Evolutionary conservation across 2,329 filamentous ascomycete species (phyloP).

Genomic region (Aspergillus vadensis): DNA sequence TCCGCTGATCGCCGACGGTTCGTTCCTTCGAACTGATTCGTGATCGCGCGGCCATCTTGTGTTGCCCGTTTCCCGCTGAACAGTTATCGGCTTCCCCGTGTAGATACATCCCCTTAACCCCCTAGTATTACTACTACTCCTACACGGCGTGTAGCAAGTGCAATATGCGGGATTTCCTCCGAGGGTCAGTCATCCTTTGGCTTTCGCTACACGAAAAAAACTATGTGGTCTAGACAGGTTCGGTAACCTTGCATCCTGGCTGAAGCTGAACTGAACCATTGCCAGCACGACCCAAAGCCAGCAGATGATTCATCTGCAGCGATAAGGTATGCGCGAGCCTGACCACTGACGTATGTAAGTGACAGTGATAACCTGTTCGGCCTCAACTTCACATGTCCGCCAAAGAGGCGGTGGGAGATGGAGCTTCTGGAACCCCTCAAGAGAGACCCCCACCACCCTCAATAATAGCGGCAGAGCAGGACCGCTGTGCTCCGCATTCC

Average conservation of each 20-base stretch:
- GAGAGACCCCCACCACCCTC: neutral
- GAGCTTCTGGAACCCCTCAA: slow-evolving; percentile 14
- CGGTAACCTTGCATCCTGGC: slow-evolving; percentile 4
- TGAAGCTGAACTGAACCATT: neutral
- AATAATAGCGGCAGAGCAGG: slow-evolving; percentile 2
- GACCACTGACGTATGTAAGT: slow-evolving; percentile 5
- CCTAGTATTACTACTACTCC: too few relatives aligned
- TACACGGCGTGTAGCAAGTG: neutral
- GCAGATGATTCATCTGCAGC: slow-evolving; percentile 9
- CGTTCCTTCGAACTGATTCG: neutral
- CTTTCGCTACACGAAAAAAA: neutral
- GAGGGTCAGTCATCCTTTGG: neutral
- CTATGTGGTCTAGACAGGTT: neutral
- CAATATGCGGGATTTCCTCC: neutral
- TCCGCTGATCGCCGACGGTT: slow-evolving; percentile 5
- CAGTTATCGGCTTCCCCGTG: slow-evolving; percentile 5
- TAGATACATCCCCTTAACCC: neutral
- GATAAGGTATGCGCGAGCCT: slow-evolving; percentile 16
- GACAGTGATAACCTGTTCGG: slow-evolving; percentile 7
- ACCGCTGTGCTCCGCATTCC: slow-evolving; percentile 11
- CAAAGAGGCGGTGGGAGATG: neutral
- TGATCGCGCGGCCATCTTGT: neutral
- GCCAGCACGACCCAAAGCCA: slow-evolving; percentile 2
- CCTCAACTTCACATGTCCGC: slow-evolving; percentile 16
- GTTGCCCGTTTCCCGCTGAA: slow-evolving; percentile 1